Conservation (phyloP, 2,329 filamentous ascomycete genomes). For the Ceratocystis cubensis region DNA sequence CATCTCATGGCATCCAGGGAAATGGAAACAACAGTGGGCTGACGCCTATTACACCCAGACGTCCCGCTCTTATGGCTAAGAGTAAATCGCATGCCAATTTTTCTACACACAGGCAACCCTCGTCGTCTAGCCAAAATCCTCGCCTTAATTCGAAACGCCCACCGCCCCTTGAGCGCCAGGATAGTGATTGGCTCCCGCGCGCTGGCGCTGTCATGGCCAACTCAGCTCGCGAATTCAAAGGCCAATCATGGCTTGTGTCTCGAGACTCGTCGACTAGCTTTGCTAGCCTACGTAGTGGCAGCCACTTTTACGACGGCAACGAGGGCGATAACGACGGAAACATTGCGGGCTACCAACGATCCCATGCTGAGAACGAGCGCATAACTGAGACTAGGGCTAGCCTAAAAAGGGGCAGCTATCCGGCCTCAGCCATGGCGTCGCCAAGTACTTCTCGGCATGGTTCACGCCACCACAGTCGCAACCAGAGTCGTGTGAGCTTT, state of each 20-base stretch:
- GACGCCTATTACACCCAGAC: constrained; percentile 21
- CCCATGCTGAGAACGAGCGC: constrained; percentile 6
- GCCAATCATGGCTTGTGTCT: constrained; percentile 55
- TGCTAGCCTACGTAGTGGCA: constrained; percentile 37
- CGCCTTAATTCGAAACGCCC: constrained; percentile 20
- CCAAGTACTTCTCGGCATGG: constrained; percentile 1
- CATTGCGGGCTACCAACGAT: constrained; percentile 39
- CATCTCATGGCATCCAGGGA: constrained; percentile 24
- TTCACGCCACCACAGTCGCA: constrained; percentile 32
- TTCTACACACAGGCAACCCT: constrained; percentile 35
- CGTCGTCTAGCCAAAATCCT: constrained; percentile 17
- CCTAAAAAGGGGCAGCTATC: constrained; percentile 12
- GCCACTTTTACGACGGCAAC: constrained; percentile 29
- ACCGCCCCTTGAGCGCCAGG: constrained; percentile 30
- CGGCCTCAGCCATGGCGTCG: constrained; percentile 12
- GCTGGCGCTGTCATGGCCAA: constrained; percentile 50
- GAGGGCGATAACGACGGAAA: constrained; percentile 27
- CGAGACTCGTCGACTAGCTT: constrained; percentile 53
- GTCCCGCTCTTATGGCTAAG: constrained; percentile 36
- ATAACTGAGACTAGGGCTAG: constrained; percentile 7
- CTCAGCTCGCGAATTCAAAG: constrained; percentile 53
- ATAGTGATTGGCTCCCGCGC: constrained; percentile 54
- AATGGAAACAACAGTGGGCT: constrained; percentile 31
- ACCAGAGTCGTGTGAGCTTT: constrained; percentile 36
- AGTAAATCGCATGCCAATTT: constrained; percentile 43